Evolutionary conservation across 495 filamentous ascomycete species (phyloP).

Genomic region (Aspergillus wentii): DNA sequence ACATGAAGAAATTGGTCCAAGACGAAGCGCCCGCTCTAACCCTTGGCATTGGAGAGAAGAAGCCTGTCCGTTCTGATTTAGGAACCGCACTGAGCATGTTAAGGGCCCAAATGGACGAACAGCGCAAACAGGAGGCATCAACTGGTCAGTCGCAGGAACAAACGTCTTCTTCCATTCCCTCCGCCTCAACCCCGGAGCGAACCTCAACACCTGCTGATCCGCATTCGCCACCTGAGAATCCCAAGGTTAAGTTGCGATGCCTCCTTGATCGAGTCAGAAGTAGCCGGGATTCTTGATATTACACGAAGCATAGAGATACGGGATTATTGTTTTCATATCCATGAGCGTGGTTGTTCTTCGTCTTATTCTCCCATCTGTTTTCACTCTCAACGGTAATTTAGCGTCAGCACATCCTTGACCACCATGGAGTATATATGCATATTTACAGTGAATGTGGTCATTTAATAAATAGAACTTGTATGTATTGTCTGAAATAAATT

Average conservation of each 20-base stretch:
- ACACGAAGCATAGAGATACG: too few species aligned
- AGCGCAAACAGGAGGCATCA: constrained; percentile 2
- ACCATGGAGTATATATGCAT: too few species aligned
- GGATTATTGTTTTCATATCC: too few species aligned
- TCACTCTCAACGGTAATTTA: too few species aligned
- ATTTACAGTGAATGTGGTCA: too few species aligned
- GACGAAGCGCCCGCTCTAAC: too few species aligned
- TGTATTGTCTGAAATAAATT: too few species aligned
- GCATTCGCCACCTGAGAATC: constrained; percentile 8
- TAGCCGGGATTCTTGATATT: constrained; percentile 6
- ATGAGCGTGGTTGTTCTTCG: too few species aligned
- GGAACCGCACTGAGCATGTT: constrained; percentile 13
- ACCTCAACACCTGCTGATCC: constrained; percentile 2
- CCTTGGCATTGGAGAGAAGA: constrained; percentile 14
- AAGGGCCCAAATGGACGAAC: constrained; percentile 15
- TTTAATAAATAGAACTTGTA: too few species aligned
- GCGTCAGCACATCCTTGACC: too few species aligned
- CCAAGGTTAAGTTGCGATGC: constrained; percentile 16
- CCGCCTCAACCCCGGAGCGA: not conserved
- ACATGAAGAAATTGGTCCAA: constrained; percentile 35
- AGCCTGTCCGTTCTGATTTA: constrained; percentile 8
- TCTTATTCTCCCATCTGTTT: too few species aligned
- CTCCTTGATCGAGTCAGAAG: constrained; percentile 19
- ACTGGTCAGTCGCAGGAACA: too few species aligned
- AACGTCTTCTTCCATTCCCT: not conserved